A percentile compares a stretch with the other conserved stretches of the same genome.
Evolutionary conservation across 2,329 filamentous ascomycete genomes (phyloP).

Genomic region (Cryoendolithus antarcticus): DNA sequence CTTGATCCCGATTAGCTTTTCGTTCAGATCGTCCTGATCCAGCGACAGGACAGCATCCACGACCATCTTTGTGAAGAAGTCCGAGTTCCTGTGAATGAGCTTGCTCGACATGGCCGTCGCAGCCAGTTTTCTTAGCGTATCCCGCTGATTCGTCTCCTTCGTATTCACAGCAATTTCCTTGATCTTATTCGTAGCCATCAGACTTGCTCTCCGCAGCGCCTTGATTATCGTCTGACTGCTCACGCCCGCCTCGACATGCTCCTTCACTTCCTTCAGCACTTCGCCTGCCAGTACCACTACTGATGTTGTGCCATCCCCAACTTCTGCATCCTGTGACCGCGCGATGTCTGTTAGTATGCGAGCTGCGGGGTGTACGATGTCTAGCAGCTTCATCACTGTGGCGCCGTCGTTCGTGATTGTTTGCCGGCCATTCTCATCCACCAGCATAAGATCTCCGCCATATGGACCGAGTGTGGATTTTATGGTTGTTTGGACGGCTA

Average conservation of each 20-base stretch:
- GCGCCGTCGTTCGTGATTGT: slow-evolving; percentile 99
- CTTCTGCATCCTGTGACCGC: slow-evolving; percentile 96
- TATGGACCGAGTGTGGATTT: slow-evolving; percentile 93
- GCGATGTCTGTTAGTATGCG: slow-evolving; percentile 97
- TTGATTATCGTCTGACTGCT: slow-evolving; percentile 98
- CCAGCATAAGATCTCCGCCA: slow-evolving; percentile 89
- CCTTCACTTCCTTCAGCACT: slow-evolving; percentile 92
- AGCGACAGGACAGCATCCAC: slow-evolving; percentile 91
- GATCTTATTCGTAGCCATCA: slow-evolving; percentile 95
- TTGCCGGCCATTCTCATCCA: slow-evolving; percentile 88
- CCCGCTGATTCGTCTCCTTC: slow-evolving; percentile 67
- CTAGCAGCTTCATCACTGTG: slow-evolving; percentile 98
- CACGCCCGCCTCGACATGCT: slow-evolving; percentile 90
- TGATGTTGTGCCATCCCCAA: slow-evolving; percentile 94
- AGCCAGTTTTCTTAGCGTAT: slow-evolving; percentile 80
- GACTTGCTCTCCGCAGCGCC: slow-evolving; percentile 73
- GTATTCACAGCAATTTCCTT: slow-evolving; percentile 92
- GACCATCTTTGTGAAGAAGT: slow-evolving; percentile 98
- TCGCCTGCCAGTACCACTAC: slow-evolving; percentile 96
- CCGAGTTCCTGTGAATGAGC: slow-evolving; percentile 91
- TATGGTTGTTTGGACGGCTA: slow-evolving; percentile 90
- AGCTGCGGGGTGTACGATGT: slow-evolving; percentile 95
- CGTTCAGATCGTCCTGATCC: slow-evolving; percentile 93
- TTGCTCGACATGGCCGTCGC: slow-evolving; percentile 99
- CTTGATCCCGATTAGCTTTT: slow-evolving; percentile 96